A percentile compares a stretch with the other conserved stretches of the same genome.
phyloP scores from a whole-genome alignment of 371 early-diverging fungal genomes.

The Saksenaea oblongispora region DNA sequence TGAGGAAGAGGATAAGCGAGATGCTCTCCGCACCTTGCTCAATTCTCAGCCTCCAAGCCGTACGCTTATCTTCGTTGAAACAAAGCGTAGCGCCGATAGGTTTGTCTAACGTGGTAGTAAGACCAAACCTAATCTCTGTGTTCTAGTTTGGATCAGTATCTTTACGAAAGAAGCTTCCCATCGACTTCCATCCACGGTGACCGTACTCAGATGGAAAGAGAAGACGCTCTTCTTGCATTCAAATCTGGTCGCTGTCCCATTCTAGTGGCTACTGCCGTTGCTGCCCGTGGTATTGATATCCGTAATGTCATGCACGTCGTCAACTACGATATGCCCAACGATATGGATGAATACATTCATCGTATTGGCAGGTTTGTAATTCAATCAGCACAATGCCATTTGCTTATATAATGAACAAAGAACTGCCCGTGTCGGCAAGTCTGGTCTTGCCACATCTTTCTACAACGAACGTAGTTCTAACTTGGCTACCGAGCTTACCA shows the following conservation, averaged over 20 bases:
- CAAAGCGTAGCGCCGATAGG: constrained; percentile 97
- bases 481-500: constrained; percentile 84
- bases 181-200: constrained; percentile 98
- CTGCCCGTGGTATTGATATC: constrained; percentile 98
- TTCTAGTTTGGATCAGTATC: constrained; percentile 64
- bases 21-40: constrained; percentile 35
- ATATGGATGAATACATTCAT: constrained; percentile 96
- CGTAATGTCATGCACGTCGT: constrained; percentile 90
- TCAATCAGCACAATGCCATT: neutral
- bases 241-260: constrained; percentile 89
- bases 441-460: constrained; percentile 96
- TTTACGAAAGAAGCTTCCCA: constrained; percentile 74
- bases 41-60: constrained; percentile 58
- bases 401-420: constrained; percentile 30
- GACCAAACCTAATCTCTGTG: neutral
- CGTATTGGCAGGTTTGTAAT: constrained; percentile 82
- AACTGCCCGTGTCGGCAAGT: constrained; percentile 92
- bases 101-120: constrained; percentile 62
- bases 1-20: constrained; percentile 85
- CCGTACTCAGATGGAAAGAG: constrained; percentile 96
- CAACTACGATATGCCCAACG: constrained; percentile 94
- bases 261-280: constrained; percentile 99
- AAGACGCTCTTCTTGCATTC: constrained; percentile 91
- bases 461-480: constrained; percentile 94
- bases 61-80: constrained; percentile 98